Evolutionary conservation across 805 yeast genomes (phyloP), one percentile per base, ranked within the genome.

Genomic region (Nakazawaea ishiwadae): DNA sequence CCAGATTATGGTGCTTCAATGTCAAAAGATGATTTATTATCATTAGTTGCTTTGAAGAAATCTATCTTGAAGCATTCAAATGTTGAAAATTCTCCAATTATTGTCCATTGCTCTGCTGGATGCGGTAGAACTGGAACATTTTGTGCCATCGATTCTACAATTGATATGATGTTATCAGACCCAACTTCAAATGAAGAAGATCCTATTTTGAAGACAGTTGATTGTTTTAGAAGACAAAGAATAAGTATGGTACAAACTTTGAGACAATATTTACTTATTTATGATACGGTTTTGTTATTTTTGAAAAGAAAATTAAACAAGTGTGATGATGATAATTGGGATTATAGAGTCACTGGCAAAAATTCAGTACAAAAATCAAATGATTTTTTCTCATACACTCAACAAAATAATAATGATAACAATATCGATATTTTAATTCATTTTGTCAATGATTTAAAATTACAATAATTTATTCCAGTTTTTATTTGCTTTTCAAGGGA

Each of bases 101-200:
- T 88, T 35, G 85, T 84, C 19, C 98, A 91, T 61, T 91, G 99
- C 56, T 87, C 96, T 5, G 98, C 98, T 1, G 99, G 99, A 0
- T 89, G 96, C 55, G 99, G 99, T 15, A 69, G 99, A 44, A 88
- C 98, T 0, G 99, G 99, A 2, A 85, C 96, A 1, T 83, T 81
- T 55, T 78, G 89, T 47, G 77, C 88, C 1, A 63, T 84, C 17
- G 95, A 86, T 53, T 69, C 81, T 0, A 66, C 71, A 17, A 60
- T 77, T 27, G 73, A 81, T 37, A 45, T 68, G 39, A 48, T 62
- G 26, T n/a, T 19, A 5, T 18, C 26, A 8, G 21, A 24, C 55
- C 37, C 46, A 36, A 35, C 53, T 17, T 42, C 19, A 17, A 49
- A 39, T 11, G 47, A 47, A 9, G 36, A 34, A 27, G 75, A 75